Percentiles rank a stretch among this genome's conserved stretches.
These are phyloP conservation scores for Zymoseptoria crescenta DNA, from an alignment of 2,329 filamentous ascomycete species.

Conservation along the genomic window DNA sequence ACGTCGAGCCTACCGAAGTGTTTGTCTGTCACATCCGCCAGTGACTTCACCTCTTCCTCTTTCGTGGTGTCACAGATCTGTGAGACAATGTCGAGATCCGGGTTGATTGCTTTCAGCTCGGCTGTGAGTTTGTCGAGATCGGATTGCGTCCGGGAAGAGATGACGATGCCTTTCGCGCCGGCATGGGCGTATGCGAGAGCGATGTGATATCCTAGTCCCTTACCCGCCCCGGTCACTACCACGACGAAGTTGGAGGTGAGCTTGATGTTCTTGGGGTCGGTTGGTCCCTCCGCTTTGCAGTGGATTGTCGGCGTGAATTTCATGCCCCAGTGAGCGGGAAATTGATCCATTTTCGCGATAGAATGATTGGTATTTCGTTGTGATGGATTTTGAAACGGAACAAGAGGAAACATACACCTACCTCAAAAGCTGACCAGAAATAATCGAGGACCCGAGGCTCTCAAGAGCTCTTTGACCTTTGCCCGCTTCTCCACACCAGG, in stretches of 20 bases:
- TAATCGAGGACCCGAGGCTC: neutral
- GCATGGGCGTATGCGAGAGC: constrained; percentile 11
- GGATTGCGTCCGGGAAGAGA: constrained; percentile 9
- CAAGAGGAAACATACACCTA: neutral
- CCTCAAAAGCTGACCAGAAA: neutral
- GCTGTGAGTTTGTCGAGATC: constrained; percentile 8
- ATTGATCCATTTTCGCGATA: neutral
- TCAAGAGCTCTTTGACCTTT: neutral
- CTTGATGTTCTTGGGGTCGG: constrained; percentile 11
- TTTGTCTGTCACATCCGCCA: constrained; percentile 5
- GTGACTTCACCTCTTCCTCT: constrained; percentile 1
- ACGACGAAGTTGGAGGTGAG: constrained; percentile 11
- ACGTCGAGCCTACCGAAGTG: constrained; percentile 8
- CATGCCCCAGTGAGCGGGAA: constrained; percentile 10
- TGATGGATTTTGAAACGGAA: neutral
- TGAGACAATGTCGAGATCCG: neutral
- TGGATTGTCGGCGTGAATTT: constrained; percentile 11
- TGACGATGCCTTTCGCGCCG: constrained; percentile 12
- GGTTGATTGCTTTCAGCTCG: constrained; percentile 4
- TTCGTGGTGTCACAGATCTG: constrained; percentile 8
- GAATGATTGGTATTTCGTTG: no score
- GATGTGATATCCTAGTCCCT: constrained; percentile 13
- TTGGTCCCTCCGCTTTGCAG: constrained; percentile 10
- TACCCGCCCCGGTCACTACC: constrained; percentile 12
- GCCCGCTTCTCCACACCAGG: neutral